phyloP scores from a whole-genome alignment of 352 stramenopile genomes.

The Pythium sukuiense region DNA sequence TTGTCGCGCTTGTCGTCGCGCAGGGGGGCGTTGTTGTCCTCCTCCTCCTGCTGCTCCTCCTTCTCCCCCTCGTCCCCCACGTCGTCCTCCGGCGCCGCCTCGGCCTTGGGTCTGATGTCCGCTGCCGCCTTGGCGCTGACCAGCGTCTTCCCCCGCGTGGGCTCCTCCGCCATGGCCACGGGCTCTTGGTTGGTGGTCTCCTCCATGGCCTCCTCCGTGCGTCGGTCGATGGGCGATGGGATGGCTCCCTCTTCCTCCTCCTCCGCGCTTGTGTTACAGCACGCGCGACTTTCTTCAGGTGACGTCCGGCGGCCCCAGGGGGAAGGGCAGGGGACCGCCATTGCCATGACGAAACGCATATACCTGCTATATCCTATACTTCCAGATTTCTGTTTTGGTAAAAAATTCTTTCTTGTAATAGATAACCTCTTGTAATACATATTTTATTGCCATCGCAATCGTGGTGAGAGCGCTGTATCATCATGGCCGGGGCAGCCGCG shows the following conservation, averaged over 20 bases:
- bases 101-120: not conserved
- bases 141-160: not conserved
- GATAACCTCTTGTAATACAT: not conserved
- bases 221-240: not conserved
- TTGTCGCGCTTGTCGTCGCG: not conserved
- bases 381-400: not conserved
- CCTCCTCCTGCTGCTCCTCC: not conserved
- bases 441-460: not conserved
- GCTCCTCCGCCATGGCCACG: not conserved
- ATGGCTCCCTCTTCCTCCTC: too few species aligned
- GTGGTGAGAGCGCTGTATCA: not conserved
- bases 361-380: not conserved
- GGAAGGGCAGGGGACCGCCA: not conserved
- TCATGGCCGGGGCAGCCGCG: not conserved
- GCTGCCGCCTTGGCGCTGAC: not conserved
- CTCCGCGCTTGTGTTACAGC: not conserved
- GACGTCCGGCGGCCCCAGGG: not conserved
- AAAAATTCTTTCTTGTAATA: not conserved
- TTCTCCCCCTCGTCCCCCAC: not conserved
- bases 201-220: not conserved
- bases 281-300: not conserved
- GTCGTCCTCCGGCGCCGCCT: not conserved
- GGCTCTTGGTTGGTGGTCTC: not conserved
- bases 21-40: not conserved
- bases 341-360: not conserved